A percentile compares a stretch with the other conserved stretches of the same genome.
These are phyloP conservation scores for Ascomycota sp. DNA, from an alignment of 2,329 filamentous ascomycete genomes.

Conservation along the genomic window DNA sequence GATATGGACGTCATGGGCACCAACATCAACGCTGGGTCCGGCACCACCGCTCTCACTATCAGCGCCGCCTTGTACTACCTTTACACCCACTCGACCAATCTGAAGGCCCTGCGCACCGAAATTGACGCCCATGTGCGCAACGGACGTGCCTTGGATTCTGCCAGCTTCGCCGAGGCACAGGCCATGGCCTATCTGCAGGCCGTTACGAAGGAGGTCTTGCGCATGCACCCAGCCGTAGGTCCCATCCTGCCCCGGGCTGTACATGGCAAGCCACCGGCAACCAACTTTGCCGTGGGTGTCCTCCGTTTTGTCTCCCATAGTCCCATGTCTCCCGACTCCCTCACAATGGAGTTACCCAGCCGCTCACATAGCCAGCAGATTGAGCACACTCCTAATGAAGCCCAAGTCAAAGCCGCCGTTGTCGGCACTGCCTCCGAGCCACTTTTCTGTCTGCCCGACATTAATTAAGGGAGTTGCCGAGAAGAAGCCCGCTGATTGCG, in stretches of 20 bases:
- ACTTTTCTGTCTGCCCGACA: too few species aligned
- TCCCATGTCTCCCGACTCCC: background rate
- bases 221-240: constrained; percentile 12
- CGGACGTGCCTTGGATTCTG: constrained; percentile 7
- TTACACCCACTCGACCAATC: constrained; percentile 21
- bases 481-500: too few species aligned
- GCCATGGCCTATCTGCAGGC: constrained; percentile 23
- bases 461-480: too few species aligned
- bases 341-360: background rate
- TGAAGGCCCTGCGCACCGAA: constrained; percentile 21
- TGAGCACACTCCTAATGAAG: too few species aligned
- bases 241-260: background rate
- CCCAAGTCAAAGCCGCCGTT: too few species aligned
- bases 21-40: constrained; percentile 1
- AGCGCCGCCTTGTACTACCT: constrained; percentile 8
- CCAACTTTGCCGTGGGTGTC: constrained; percentile 3
- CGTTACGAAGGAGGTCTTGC: constrained; percentile 22
- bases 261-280: constrained; percentile 5
- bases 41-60: constrained; percentile 1
- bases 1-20: background rate
- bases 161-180: constrained; percentile 14
- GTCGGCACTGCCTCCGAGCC: too few species aligned
- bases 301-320: background rate
- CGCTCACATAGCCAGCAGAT: too few species aligned
- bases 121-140: constrained; percentile 12